Evolutionary conservation across 1,284 basidiomycete genomes (phyloP), one percentile per base, ranked within the genome.

Genomic region (Naganishia sp.): DNA sequence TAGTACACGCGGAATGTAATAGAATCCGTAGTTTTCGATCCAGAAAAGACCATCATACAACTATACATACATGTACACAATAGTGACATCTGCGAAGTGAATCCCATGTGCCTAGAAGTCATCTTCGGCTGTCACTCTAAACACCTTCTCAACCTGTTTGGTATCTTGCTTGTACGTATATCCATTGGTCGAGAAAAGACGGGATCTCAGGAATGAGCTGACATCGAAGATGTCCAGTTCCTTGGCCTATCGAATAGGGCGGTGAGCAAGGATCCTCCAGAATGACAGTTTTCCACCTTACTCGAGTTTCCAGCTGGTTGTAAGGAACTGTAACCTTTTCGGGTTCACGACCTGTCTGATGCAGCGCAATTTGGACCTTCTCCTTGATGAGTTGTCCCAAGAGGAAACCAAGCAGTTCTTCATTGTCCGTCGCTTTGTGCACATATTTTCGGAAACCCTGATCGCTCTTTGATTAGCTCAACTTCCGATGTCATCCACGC

Each of bases 381-480:
- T 98, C 94, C 81, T 99, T 99, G 80, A 99, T 85, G 63, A 98
- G 83, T 69, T 93, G 89, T 46, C 96, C 95, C 25, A 99, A 87
- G 69, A 99, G 82, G 86, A 97, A 99, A 2, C 92, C 86, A 42
- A 99, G 84, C 65, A 99, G 81, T 79, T 99, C 96, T 79, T 99
- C 94, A 79, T 95, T 89, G 76, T 99, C 96, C 67, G 88, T 87
- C 15, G 93, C 89, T 75, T 94, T 90, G 56, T 94, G 92, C 52
- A 99, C 85, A 78, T 99, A 99, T 81, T 98, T 98, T 70, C 95
- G 86, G 88, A 97, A 95, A 65, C 91, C 88, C 90, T 94, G 15
- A 63, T 49, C 31, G 18, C 25, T 25, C 49, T 55, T 67, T 18
- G 23, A 60, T 66, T n/a, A 54, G 44, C 18, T 23, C 6, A 53